Base-by-base conservation (phyloP, 2,329 filamentous ascomycete genomes). In the Tolypocladium ovalisporum region DNA sequence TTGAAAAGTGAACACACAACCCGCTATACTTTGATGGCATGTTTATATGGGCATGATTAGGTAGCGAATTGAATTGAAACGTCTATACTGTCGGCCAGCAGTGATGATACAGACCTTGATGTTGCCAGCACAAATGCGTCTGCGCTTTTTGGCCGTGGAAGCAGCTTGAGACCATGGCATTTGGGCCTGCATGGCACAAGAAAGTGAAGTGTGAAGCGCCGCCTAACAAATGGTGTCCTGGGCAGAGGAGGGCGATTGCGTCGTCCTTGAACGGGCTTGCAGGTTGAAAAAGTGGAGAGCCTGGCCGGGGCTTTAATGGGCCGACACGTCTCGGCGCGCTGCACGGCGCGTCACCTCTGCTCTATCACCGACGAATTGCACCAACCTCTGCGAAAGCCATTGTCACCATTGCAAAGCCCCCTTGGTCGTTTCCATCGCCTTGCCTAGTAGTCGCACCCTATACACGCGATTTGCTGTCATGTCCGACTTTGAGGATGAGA, bases 401-500 rank as follows among this genome's bases (percentile, higher is more conserved):
- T 17, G 44, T 15, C 24, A 17, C 47, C 29, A 9, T 19, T 34
- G 29, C 7, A 32, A 51, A 51, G 47, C 29, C 47, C 29, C 47
- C 27, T 34, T 3, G 47, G n/a, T 9, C 27, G 8, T 9, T 19
- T 13, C 19, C 10, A 9, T 34, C 29, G 47, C n/a, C 53, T 22
- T 34, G 27, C 4, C 36, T 22, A 37, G 29, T 9, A n/a, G 29
- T 13, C 2, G 6, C 29, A 35, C 17, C 47, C 5, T n/a, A 12
- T 5, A 15, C 42, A 34, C 5, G 19, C 17, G 29, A 19, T 19
- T 54, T 22, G 36, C 57, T 66, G 70, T 58, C 49, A 85, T 85
- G 82, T 84, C 82, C 0, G 81, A 84, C 64, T 79, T 75, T 59
- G 81, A 79, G 60, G 80, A 84, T 63, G 80, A 82, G 57, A 85